Percentiles rank a stretch among this genome's conserved stretches.
Evolutionary conservation across 140 eudicot genomes (phyloP).

Genomic region (Senecio squalidus): DNA sequence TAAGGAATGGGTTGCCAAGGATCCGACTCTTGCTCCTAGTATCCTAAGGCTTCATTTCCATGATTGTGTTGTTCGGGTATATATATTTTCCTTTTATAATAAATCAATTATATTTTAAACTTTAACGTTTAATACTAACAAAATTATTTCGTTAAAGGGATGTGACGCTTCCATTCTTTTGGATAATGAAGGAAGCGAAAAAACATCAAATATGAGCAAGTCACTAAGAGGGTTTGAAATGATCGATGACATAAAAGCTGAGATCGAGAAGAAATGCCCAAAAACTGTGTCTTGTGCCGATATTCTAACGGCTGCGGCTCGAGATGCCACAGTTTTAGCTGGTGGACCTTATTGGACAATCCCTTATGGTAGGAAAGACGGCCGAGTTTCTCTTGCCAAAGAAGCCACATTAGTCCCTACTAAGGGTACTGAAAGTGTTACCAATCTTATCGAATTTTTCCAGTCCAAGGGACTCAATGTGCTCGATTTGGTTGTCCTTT

Average conservation of each 20-base stretch:
- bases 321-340: slow-evolving; percentile 61
- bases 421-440: slow-evolving; percentile 59
- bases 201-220: slow-evolving; percentile 50
- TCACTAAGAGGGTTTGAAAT: slow-evolving; percentile 70
- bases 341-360: slow-evolving; percentile 75
- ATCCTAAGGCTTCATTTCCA: slow-evolving; percentile 73
- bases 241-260: slow-evolving; percentile 70
- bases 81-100: background rate
- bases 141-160: slow-evolving; percentile 39
- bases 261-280: slow-evolving; percentile 66
- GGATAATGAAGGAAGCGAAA: slow-evolving; percentile 72
- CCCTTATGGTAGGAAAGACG: slow-evolving; percentile 83
- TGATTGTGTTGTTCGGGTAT: slow-evolving; percentile 81
- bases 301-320: slow-evolving; percentile 55
- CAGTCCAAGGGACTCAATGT: slow-evolving; percentile 75
- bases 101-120: background rate
- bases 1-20: slow-evolving; percentile 54
- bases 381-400: slow-evolving; percentile 52
- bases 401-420: slow-evolving; percentile 58
- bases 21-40: slow-evolving; percentile 69
- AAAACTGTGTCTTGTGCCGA: slow-evolving; percentile 83
- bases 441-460: slow-evolving; percentile 63
- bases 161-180: slow-evolving; percentile 81
- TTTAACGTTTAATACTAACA: background rate
- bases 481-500: slow-evolving; percentile 76